Evolutionary conservation across 495 filamentous ascomycete species (phyloP), one percentile per base, ranked within the genome.

Genomic region (Podospora pseudopauciseta): DNA sequence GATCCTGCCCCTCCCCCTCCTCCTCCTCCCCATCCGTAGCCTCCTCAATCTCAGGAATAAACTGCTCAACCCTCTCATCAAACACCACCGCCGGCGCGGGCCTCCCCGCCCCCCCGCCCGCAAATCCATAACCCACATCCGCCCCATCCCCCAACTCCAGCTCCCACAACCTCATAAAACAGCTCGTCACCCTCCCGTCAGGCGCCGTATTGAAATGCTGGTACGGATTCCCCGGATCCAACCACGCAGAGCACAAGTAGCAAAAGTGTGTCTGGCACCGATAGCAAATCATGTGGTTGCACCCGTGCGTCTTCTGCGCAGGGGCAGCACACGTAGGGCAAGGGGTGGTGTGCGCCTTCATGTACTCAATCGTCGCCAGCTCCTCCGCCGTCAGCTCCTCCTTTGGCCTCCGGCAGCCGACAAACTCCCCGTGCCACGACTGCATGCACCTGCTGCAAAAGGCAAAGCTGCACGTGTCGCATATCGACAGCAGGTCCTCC

Each of bases 251-350:
- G 76, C 95, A 99, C 5, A 99, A 88, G 73, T 98, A 99, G 78
- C 95, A 99, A 74, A 97, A 99, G 77, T 98, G 95, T 1, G 92
- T 89, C 57, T 87, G 82, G 80, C 95, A 99, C 65, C 90, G 88
- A 77, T 90, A 92, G 76, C 95, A 99, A 18, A 88, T 90, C 95
- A 99, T 99, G 75, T 99, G 95, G 77, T 99, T 99, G 86, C 95
- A 99, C 39, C 95, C 95, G 72, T 92, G 88, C 15, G 88, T 91
- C 80, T 99, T 99, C 72, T 97, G 91, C 23, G 88, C 89, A 0
- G 91, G 92, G 2, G 90, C 87, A n/a, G 80, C 85, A 77, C 95
- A 99, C 4, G 91, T 93, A n/a, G 95, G 95, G 74, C 95, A 99
- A 11, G 88, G 87, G 0, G 92, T 91, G 0, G 94, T 96, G 80